Evolutionary conservation across 805 yeast species (phyloP), one percentile per base, ranked within the genome.

Genomic region (Lipomyces orientalis): DNA sequence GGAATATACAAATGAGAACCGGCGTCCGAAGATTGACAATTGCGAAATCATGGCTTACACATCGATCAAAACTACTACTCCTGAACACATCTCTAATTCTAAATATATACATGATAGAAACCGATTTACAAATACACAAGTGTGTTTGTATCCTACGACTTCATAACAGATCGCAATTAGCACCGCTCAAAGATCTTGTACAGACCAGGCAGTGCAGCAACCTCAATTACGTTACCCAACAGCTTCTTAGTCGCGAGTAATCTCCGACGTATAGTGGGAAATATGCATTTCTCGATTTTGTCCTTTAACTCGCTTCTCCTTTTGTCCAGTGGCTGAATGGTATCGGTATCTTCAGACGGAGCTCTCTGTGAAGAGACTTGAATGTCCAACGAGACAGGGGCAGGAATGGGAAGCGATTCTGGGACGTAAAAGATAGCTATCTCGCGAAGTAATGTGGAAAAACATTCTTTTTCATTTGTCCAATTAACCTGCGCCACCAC

Each of bases 141-240:
- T n/a, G 29, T 3, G 29, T 25, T 25, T 25, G 29, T 25, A 25
- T 1, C 29, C 29, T 25, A 25, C 29, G 29, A 25, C 49, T 10
- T 37, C 12, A 16, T 37, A 37, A 37, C 14, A 1, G 54, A 25
- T 12, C 8, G 3, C 29, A 29, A 16, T 51, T 57, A 66, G 37
- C 99, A 95, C 76, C 99, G 83, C 80, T 95, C 99, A 81, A 95
- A 95, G 4, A 96, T 97, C 74, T 84, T 86, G 78, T 95, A 95
- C 65, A 95, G 80, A 0, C 97, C 97, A 1, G 98, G 98, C 37
- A 95, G 78, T 75, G 89, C 93, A 0, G 99, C 98, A 51, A 95
- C 86, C 76, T 94, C 97, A 4, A 91, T 84, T 3, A 93, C 86
- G n/a, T 54, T 63, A 8, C 62, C 37, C 4, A 78, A 71, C 49